Evolutionary conservation across 2,329 filamentous ascomycete species (phyloP).

Genomic region (Aspergillus ochraceoroseus): DNA sequence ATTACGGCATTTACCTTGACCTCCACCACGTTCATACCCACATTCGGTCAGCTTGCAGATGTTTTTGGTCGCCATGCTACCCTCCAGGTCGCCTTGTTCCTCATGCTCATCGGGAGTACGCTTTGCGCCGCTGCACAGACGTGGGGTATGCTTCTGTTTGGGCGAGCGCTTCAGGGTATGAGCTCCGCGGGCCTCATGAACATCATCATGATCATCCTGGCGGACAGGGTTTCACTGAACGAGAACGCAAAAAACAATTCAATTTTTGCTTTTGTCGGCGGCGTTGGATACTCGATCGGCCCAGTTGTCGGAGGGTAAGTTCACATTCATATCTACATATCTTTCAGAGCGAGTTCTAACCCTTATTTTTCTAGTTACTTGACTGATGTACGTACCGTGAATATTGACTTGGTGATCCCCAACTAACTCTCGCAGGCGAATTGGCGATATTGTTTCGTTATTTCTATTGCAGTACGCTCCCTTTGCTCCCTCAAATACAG

Average conservation of each 20-base stretch:
- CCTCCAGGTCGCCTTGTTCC: conserved; percentile 54
- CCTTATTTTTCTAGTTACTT: too few species aligned
- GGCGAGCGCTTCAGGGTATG: conserved; percentile 59
- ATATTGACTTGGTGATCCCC: conserved; percentile 22
- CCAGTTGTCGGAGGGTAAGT: conserved; percentile 55
- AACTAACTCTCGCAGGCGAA: conserved; percentile 43
- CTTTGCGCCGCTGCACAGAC: conserved; percentile 55
- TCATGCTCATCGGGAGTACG: conserved; percentile 57
- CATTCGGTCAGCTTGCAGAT: conserved; percentile 61
- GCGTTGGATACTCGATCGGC: conserved; percentile 56
- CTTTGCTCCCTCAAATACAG: background rate
- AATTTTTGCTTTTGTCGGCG: conserved; percentile 57
- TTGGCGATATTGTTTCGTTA: conserved; percentile 65
- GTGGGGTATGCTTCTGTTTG: conserved; percentile 58
- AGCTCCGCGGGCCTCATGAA: conserved; percentile 59
- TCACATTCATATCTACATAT: background rate
- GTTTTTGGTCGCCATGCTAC: conserved; percentile 59
- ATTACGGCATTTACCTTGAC: conserved; percentile 65
- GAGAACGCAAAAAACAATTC: conserved; percentile 61
- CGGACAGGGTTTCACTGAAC: conserved; percentile 58
- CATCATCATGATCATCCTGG: conserved; percentile 58
- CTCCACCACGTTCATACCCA: conserved; percentile 62
- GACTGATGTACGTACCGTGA: conserved; percentile 25
- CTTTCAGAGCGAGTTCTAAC: too few species aligned
- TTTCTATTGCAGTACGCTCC: conserved; percentile 55